Conservation (phyloP, 2,329 filamentous ascomycete genomes). For the Beauveria australis region DNA sequence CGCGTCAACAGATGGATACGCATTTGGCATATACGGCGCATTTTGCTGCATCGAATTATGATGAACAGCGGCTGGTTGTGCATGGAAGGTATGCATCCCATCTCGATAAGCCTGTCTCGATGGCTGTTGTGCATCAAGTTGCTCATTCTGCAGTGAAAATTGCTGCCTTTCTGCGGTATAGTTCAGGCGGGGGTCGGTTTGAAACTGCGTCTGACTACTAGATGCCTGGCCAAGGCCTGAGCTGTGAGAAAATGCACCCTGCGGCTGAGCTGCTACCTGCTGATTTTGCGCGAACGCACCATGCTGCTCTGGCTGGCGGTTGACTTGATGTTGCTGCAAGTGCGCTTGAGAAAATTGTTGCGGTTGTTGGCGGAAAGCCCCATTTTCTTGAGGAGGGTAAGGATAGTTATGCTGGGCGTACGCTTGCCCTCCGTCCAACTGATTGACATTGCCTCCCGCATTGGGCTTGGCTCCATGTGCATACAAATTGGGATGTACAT, state of each 20-base stretch:
- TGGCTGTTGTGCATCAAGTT: slow-evolving; percentile 6
- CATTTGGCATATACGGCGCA: slow-evolving; percentile 13
- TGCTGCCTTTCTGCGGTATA: slow-evolving; percentile 9
- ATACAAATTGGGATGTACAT: slow-evolving; percentile 30
- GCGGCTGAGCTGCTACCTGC: slow-evolving; percentile 14
- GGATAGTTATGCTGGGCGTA: slow-evolving; percentile 27
- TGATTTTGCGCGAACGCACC: slow-evolving; percentile 17
- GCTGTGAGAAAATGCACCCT: neutral
- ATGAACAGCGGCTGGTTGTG: neutral
- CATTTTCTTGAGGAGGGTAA: slow-evolving; percentile 25
- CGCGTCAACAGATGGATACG: neutral
- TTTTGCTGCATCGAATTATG: slow-evolving; percentile 7
- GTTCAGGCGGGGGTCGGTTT: slow-evolving; percentile 5
- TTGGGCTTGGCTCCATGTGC: slow-evolving; percentile 26
- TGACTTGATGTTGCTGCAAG: slow-evolving; percentile 15
- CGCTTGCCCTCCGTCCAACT: slow-evolving; percentile 24
- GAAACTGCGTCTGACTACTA: slow-evolving; percentile 19
- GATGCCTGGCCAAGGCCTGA: slow-evolving; percentile 20
- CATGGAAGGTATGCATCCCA: neutral
- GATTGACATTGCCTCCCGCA: slow-evolving; percentile 20
- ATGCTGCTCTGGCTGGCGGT: slow-evolving; percentile 12
- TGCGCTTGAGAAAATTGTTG: slow-evolving; percentile 9
- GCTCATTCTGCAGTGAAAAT: slow-evolving; percentile 5
- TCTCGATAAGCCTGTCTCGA: neutral
- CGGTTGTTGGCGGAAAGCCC: slow-evolving; percentile 21